Evolutionary conservation across 345 rosid species (phyloP), one percentile per base, ranked within the genome.

Genomic region (Heritiera fomes): DNA sequence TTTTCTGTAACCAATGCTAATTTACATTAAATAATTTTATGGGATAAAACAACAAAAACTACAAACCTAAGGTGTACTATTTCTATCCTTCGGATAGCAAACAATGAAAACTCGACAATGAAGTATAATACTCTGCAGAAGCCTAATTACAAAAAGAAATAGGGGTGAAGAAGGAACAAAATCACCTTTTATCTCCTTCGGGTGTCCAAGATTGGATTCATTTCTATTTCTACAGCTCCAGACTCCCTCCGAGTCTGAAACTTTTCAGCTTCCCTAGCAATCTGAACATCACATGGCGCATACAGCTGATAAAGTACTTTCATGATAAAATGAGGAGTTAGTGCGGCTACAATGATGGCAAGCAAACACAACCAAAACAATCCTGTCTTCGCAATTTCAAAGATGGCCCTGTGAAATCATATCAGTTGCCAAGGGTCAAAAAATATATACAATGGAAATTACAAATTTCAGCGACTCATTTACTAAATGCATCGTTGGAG

Each of bases 301-400:
- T 85, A 94, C 84, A 89, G 83, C 85, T 92, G 93, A 78, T 79
- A 80, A 14, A 91, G 83, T 78, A 88, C 79, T 82, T 92, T 96
- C 41, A 91, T 87, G 59, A 89, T 85, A 32, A 94, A 90, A 32
- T 91, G 92, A 0, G 98, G 99, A 74, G 84, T 53, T 47, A 97
- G 85, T 53, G 97, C 83, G 46, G 91, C 86, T 69, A 91, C 85
- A 30, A 91, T 50, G 64, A 97, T 90, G 30, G 82, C 87, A 38
- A 94, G 87, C 91, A 97, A 88, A 85, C 95, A 94, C 71, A 87
- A 76, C 98, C 98, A 97, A 78, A 94, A 97, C 85, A 84, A 77
- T 80, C 86, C 72, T 30, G 92, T 87, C 77, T 73, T 78, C 1
- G 88, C 89, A 2, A 90, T 80, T 30, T 90, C 77, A 81, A 97